phyloP scores from a whole-genome alignment of 2,329 filamentous ascomycete genomes.

The Aspergillus ustus region DNA sequence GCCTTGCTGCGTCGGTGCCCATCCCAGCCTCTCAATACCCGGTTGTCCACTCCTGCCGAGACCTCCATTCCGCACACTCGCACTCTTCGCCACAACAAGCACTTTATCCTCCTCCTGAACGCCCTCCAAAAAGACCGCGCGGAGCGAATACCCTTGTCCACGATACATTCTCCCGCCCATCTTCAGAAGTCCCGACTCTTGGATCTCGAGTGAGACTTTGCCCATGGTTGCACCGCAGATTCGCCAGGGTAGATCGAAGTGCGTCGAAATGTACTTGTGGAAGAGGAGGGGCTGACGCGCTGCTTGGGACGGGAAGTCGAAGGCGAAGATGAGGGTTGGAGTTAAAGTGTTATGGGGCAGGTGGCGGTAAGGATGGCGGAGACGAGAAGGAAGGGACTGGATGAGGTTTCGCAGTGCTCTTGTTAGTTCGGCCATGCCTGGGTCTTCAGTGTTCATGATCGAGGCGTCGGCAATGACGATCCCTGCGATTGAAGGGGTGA shows the following conservation, averaged over 20 bases:
- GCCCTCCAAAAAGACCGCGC: constrained; percentile 8
- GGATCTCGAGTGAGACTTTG: constrained; percentile 2
- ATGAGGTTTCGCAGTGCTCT: background rate
- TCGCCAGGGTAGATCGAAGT: constrained; percentile 13
- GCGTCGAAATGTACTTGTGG: constrained; percentile 7
- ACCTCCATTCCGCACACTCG: constrained; percentile 6
- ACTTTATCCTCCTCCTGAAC: constrained; percentile 16
- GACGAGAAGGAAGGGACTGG: constrained; percentile 1
- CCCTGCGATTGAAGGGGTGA: constrained; percentile 10
- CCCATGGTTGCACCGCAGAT: constrained; percentile 12
- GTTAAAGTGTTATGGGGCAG: background rate
- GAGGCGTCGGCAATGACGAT: constrained; percentile 17
- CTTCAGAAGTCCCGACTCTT: background rate
- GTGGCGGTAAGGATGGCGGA: constrained; percentile 1
- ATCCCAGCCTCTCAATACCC: background rate
- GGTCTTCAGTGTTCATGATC: constrained; percentile 14
- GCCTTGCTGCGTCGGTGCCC: background rate
- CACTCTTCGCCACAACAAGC: constrained; percentile 9
- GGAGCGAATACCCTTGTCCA: constrained; percentile 1
- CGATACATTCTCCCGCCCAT: constrained; percentile 10
- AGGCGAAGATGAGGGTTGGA: constrained; percentile 18
- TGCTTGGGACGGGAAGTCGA: constrained; percentile 18
- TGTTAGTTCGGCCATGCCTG: background rate
- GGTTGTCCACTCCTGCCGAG: background rate
- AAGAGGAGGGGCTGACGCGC: constrained; percentile 10